These are phyloP conservation scores for Cytospora piceicola DNA, from an alignment of 2,329 filamentous ascomycete genomes.

Conservation along the genomic window DNA sequence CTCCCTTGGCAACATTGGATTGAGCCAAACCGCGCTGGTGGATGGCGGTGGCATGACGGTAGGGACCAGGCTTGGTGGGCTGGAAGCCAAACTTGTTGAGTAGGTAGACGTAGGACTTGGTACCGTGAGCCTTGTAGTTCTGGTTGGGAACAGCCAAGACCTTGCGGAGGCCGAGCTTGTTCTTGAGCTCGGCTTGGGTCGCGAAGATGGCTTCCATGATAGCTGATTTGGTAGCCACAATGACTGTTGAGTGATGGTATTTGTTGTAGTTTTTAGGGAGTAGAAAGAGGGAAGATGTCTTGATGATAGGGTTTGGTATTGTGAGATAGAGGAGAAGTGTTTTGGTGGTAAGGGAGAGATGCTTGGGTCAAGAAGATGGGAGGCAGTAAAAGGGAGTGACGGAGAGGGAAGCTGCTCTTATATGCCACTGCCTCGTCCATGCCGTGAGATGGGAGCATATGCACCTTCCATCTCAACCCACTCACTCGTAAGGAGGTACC, in stretches of 20 bases:
- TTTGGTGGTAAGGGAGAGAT: slow-evolving; percentile 9
- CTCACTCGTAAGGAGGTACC: not conserved
- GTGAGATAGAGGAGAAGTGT: not conserved
- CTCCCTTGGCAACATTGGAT: slow-evolving; percentile 50
- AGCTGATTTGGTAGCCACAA: slow-evolving; percentile 24
- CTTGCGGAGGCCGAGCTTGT: slow-evolving; percentile 46
- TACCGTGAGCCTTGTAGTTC: slow-evolving; percentile 61
- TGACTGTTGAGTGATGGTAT: slow-evolving; percentile 1
- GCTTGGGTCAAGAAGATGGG: not conserved
- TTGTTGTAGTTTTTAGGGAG: not conserved
- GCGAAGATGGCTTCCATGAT: slow-evolving; percentile 43
- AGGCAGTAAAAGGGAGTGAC: not conserved
- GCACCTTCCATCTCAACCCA: slow-evolving; percentile 10
- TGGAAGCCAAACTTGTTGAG: slow-evolving; percentile 66
- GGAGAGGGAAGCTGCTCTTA: slow-evolving; percentile 22
- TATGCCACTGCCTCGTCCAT: slow-evolving; percentile 6
- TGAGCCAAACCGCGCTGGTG: slow-evolving; percentile 53
- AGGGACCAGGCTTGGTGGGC: slow-evolving; percentile 66
- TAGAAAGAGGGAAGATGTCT: not conserved
- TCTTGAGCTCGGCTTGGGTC: slow-evolving; percentile 42
- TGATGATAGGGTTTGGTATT: slow-evolving; percentile 2
- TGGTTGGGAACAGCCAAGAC: slow-evolving; percentile 59
- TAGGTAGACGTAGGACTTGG: slow-evolving; percentile 65
- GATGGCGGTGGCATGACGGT: slow-evolving; percentile 53
- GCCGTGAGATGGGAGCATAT: slow-evolving; percentile 2